Conservation (phyloP, 1,139 yeast species). For the Geotrichum cucujoidarum region DNA sequence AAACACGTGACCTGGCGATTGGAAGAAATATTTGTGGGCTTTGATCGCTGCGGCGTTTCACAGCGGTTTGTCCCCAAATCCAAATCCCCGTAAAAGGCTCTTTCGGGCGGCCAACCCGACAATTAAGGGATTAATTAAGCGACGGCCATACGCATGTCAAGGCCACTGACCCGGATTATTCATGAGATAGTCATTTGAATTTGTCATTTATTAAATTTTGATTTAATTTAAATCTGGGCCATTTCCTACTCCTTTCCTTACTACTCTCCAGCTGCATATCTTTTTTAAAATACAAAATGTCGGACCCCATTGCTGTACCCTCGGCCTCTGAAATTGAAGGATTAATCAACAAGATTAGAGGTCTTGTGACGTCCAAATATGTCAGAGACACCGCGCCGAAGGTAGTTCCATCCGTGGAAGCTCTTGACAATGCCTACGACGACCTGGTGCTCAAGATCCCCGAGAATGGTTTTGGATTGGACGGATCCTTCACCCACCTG, state of each 20-base stretch:
- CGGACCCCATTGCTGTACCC: constrained; percentile 12
- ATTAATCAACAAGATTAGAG: constrained; percentile 9
- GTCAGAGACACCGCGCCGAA: neutral
- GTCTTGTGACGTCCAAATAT: constrained; percentile 6
- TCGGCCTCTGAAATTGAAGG: constrained; percentile 6
- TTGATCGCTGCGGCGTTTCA: too few species aligned
- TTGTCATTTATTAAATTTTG: too few species aligned
- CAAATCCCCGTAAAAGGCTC: too few species aligned
- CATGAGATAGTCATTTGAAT: too few species aligned
- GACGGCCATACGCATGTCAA: neutral
- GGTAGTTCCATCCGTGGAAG: constrained; percentile 3
- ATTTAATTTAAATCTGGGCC: too few species aligned
- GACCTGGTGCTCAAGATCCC: constrained; percentile 6
- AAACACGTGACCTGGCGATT: too few species aligned
- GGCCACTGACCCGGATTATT: neutral
- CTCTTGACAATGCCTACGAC: neutral
- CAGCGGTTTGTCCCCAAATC: too few species aligned
- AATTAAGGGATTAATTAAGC: too few species aligned
- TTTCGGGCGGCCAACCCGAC: too few species aligned
- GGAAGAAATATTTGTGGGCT: too few species aligned
- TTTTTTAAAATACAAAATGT: neutral
- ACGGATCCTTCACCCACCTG: constrained; percentile 20
- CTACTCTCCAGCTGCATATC: neutral
- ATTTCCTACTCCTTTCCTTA: too few species aligned
- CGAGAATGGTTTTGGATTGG: constrained; percentile 24